Base-by-base conservation (phyloP, 2,329 filamentous ascomycete species). In the Phialocephala sp. region DNA sequence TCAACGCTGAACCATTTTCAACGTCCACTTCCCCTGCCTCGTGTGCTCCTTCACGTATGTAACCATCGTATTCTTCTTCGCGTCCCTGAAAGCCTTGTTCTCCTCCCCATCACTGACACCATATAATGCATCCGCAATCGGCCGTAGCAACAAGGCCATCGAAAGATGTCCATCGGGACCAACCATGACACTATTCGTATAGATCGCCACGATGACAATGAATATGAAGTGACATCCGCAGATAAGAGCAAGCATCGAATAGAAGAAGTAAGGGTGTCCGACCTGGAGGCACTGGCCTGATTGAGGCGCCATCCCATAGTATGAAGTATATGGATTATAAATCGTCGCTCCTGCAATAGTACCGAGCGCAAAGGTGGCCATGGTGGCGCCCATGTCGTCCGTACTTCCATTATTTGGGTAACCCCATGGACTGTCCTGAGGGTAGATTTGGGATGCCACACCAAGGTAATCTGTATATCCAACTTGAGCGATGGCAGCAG, bases 191-290 rank as follows among this genome's bases (percentile, higher is more conserved):
- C 68, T 63, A 63, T 76, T 75, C 9, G 71, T 68, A 54, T 72
- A 61, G 4, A 74, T 43, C 0, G 72, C 73, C 4, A 72, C 69
- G 1, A 72, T 55, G n/a, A 73, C 45, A 22, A 67, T 66, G 54
- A 76, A 72, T 0, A 72, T 2, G 14, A 72, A 58, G 57, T 76
- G 73, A 32, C 65, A 71, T 0, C 59, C 59, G 9, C 56, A 62
- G 3, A 75, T 71, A 8, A 75, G 27, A 3, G 64, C 66, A 55
- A 82, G 72, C 27, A 74, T 75, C 9, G 82, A 71, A 59, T 81
- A 81, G 0, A 81, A 80, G 66, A 80, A 82, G 64, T 80, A 79
- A 0, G 77, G 79, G 70, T 83, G 82, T 0, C 77, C 79, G 32
- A 82, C 72, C 37, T 78, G 75, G 6, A 76, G 67, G 0, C 54